A percentile compares a stretch with the other conserved stretches of the same genome.
phyloP scores from a whole-genome alignment of 208 protist species.

The Entamoeba invadens region DNA sequence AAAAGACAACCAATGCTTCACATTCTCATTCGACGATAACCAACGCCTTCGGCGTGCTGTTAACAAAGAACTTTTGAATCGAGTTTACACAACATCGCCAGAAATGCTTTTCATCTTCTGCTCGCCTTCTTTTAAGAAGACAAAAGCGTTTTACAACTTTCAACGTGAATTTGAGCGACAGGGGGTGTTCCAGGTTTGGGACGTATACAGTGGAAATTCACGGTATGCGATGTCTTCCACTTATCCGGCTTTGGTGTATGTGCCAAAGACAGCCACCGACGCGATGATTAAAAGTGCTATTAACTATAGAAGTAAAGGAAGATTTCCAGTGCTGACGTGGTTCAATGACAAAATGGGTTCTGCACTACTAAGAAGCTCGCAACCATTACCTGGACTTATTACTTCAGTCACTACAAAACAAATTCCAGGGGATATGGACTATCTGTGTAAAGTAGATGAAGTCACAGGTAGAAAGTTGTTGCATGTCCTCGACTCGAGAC shows the following conservation, averaged over 20 bases:
- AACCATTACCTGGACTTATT: background rate
- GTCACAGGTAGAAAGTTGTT: background rate
- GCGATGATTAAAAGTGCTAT: background rate
- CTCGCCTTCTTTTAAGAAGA: background rate
- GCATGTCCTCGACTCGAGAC: background rate
- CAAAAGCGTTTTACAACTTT: background rate
- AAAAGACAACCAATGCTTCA: background rate
- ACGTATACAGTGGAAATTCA: background rate
- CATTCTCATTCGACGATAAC: background rate
- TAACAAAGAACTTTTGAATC: background rate
- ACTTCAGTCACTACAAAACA: background rate
- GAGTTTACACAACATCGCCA: background rate
- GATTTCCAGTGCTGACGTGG: background rate
- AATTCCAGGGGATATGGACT: background rate
- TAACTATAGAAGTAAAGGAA: background rate
- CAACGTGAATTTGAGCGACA: background rate
- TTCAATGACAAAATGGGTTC: background rate
- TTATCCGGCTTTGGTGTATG: background rate
- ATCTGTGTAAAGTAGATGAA: background rate
- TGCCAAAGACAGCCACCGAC: background rate
- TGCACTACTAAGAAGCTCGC: background rate
- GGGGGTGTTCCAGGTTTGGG: background rate
- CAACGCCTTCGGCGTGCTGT: background rate
- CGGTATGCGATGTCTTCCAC: background rate
- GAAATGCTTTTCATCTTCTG: background rate